Conservation (phyloP, 345 rosid genomes). For the Microthlaspi erraticum region DNA sequence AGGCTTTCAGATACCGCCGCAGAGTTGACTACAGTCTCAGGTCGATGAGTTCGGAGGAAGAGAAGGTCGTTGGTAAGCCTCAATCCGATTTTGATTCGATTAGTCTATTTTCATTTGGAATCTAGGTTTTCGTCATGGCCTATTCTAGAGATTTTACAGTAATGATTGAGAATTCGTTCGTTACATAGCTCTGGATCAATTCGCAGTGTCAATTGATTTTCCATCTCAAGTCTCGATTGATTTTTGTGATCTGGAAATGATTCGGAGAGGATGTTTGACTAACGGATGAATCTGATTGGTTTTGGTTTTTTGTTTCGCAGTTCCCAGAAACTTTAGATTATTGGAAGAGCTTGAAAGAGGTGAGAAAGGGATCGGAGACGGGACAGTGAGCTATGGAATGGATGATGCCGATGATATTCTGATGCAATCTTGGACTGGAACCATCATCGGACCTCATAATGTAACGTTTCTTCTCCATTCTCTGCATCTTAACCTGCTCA, state of each 20-base stretch:
- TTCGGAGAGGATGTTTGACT: background rate
- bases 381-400: constrained; percentile 91
- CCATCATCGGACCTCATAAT: constrained; percentile 77
- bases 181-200: too few relatives aligned
- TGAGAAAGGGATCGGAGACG: constrained; percentile 88
- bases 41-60: constrained; percentile 37
- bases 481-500: too few relatives aligned
- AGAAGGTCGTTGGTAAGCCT: constrained; percentile 38
- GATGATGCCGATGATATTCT: constrained; percentile 83
- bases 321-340: constrained; percentile 85
- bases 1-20: background rate
- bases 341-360: constrained; percentile 90
- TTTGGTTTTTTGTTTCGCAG: constrained; percentile 30
- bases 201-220: too few relatives aligned
- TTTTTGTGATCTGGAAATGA: constrained; percentile 14
- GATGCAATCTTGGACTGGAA: constrained; percentile 92
- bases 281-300: too few relatives aligned
- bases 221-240: background rate
- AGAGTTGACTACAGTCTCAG: background rate
- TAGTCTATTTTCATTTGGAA: constrained; percentile 23
- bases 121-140: constrained; percentile 16
- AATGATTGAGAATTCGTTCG: background rate
- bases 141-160: background rate
- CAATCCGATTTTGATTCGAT: background rate
- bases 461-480: constrained; percentile 46